Base-by-base conservation (phyloP, 2,329 filamentous ascomycete species). In the Biscogniauxia marginata region DNA sequence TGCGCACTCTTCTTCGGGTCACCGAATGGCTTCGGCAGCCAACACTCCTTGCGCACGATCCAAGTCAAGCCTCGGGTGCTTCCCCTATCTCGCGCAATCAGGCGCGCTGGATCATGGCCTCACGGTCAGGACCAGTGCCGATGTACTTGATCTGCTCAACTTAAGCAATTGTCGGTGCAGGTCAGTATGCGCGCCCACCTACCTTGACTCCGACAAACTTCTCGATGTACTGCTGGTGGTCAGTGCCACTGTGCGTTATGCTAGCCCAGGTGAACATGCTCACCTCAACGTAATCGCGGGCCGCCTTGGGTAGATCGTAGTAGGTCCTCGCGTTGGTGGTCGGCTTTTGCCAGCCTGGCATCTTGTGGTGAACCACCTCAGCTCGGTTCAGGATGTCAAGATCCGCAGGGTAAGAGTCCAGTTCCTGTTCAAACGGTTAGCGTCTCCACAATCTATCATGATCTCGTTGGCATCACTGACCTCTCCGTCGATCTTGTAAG, bases 141-240 rank as follows among this genome's bases (percentile, higher is more conserved):
- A 50, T 50, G 3, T 20, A 50, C 48, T 50, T 50, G 23, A 50
- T 50, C 48, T 50, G 18, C 23, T 3, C 3, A 13, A 34, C 25
- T 9, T 50, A 19, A 50, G 48, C 18, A 50, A 50, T 8, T 11
- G 19, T 34, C n/a, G 23, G 8, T 9, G 6, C 19, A 25, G 22
- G 48, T 16, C 19, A 20, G 13, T 34, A 20, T 20, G 18, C 13
- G 22, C 11, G 16, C 18, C 25, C 7, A 18, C 23, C 13, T 49
- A 54, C 44, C 46, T 54, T 54, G 52, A 54, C 52, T 20, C 52
- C 52, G 5, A 54, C 30, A 30, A 54, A 54, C 22, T 54, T 24
- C 46, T 54, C 52, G 18, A 54, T 54, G 34, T 45, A 54, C 52
- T 54, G 21, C 25, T 1, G 16, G 18, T 8, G 4, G 46, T 49